Conservation (phyloP, 2,329 filamentous ascomycete species). For the Fusarium acutatum region DNA sequence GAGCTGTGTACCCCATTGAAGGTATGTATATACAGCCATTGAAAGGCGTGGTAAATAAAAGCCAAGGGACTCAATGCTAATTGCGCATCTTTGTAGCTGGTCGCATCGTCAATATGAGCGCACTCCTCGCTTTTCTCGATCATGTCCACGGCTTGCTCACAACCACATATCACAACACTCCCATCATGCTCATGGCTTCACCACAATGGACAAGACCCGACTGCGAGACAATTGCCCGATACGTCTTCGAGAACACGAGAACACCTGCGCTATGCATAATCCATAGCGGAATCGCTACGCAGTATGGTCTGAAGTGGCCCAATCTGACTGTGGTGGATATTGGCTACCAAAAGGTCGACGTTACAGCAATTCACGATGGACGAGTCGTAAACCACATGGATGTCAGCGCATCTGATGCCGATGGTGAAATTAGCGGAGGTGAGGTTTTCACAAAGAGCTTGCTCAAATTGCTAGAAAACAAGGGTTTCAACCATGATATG, state of each 20-base stretch:
- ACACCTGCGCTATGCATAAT: slow-evolving; percentile 91
- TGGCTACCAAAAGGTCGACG: slow-evolving; percentile 89
- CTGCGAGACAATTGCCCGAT: slow-evolving; percentile 87
- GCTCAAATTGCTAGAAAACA: slow-evolving; percentile 68
- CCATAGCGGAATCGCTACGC: slow-evolving; percentile 85
- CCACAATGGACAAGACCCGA: slow-evolving; percentile 91
- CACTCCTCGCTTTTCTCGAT: slow-evolving; percentile 91
- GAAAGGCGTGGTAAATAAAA: neutral
- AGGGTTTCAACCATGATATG: slow-evolving; percentile 71
- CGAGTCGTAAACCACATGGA: slow-evolving; percentile 73
- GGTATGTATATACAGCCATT: slow-evolving; percentile 55
- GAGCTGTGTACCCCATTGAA: slow-evolving; percentile 86
- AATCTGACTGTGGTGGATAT: slow-evolving; percentile 91
- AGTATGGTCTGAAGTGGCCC: slow-evolving; percentile 80
- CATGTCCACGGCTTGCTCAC: slow-evolving; percentile 91
- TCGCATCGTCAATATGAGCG: slow-evolving; percentile 87
- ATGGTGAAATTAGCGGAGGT: slow-evolving; percentile 73
- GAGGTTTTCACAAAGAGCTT: slow-evolving; percentile 85
- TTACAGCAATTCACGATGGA: slow-evolving; percentile 89
- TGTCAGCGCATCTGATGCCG: slow-evolving; percentile 65
- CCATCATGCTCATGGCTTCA: slow-evolving; percentile 88
- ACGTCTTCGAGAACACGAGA: slow-evolving; percentile 97
- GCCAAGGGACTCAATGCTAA: slow-evolving; percentile 15
- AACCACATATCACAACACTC: slow-evolving; percentile 94
- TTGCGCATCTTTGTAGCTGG: slow-evolving; percentile 63